Evolutionary conservation across 805 yeast genomes (phyloP).

Genomic region (Metschnikowia corniflorae): DNA sequence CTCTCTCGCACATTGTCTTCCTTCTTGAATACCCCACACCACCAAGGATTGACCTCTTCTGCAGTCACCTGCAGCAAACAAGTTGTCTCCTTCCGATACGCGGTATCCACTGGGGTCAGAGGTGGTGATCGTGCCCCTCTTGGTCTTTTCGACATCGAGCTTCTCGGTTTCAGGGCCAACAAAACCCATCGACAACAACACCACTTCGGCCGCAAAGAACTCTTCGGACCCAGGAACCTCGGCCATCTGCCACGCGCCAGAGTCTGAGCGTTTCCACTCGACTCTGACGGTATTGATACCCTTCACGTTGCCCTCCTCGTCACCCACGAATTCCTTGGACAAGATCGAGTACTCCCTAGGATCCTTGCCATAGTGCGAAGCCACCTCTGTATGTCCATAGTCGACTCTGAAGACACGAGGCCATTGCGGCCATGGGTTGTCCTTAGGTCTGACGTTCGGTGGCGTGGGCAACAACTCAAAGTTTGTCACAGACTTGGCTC

Average conservation of each 20-base stretch:
- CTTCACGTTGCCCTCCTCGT: constrained; percentile 90
- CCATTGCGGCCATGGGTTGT: constrained; percentile 99
- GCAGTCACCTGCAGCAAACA: constrained; percentile 97
- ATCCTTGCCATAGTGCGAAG: constrained; percentile 92
- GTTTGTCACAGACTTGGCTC: constrained; percentile 90
- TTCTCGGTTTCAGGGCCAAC: constrained; percentile 91
- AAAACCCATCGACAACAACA: constrained; percentile 93
- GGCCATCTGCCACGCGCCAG: constrained; percentile 99
- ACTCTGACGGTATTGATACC: constrained; percentile 96
- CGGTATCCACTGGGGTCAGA: constrained; percentile 60
- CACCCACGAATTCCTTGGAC: constrained; percentile 93
- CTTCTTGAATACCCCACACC: constrained; percentile 99
- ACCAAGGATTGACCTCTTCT: constrained; percentile 97
- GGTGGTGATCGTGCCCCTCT: constrained; percentile 80
- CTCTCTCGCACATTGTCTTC: constrained; percentile 96
- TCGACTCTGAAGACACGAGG: constrained; percentile 97
- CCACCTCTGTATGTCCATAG: constrained; percentile 95
- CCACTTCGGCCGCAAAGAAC: constrained; percentile 90
- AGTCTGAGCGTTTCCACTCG: constrained; percentile 94
- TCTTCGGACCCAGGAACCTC: constrained; percentile 95
- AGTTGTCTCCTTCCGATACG: constrained; percentile 57
- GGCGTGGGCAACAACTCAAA: constrained; percentile 95
- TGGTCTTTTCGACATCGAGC: constrained; percentile 63
- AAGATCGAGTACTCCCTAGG: constrained; percentile 96
- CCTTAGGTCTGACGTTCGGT: constrained; percentile 78